phyloP scores from a whole-genome alignment of 2,329 filamentous ascomycete species.

The Tolypocladium paradoxum region DNA sequence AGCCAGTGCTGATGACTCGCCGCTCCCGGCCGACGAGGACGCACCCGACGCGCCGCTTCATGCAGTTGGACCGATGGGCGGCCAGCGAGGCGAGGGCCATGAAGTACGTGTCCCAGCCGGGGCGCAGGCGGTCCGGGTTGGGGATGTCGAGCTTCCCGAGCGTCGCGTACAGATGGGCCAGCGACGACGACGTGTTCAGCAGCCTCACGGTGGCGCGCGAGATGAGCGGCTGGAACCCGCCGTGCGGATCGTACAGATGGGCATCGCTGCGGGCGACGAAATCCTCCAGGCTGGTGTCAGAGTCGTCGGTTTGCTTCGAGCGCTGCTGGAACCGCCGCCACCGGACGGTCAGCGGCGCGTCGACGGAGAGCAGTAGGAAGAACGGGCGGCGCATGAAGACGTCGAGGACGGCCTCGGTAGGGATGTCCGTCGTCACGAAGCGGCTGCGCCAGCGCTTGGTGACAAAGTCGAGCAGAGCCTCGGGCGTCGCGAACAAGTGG shows the following conservation, averaged over 20 bases:
- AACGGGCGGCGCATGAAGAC: slow-evolving; percentile 71
- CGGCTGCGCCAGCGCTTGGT: slow-evolving; percentile 73
- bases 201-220: slow-evolving; percentile 74
- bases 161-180: slow-evolving; percentile 60
- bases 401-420: slow-evolving; percentile 62
- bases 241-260: slow-evolving; percentile 58
- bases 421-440: slow-evolving; percentile 80
- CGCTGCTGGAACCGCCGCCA: slow-evolving; percentile 62
- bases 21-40: slow-evolving; percentile 73
- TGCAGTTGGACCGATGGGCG: slow-evolving; percentile 86
- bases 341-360: slow-evolving; percentile 75
- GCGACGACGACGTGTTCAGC: slow-evolving; percentile 68
- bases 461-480: slow-evolving; percentile 70
- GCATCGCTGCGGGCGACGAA: slow-evolving; percentile 54
- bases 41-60: slow-evolving; percentile 94
- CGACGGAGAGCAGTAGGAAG: slow-evolving; percentile 85
- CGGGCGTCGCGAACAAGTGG: slow-evolving; percentile 47
- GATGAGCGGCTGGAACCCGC: slow-evolving; percentile 65
- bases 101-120: slow-evolving; percentile 94
- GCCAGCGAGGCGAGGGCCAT: slow-evolving; percentile 94
- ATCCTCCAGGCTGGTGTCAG: slow-evolving; percentile 34
- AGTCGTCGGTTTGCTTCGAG: slow-evolving; percentile 9
- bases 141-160: slow-evolving; percentile 67
- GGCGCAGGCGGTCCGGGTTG: slow-evolving; percentile 69
- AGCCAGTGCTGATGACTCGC: slow-evolving; percentile 87